Conservation (phyloP, 805 yeast genomes). For the Zygosaccharomyces bailii region DNA sequence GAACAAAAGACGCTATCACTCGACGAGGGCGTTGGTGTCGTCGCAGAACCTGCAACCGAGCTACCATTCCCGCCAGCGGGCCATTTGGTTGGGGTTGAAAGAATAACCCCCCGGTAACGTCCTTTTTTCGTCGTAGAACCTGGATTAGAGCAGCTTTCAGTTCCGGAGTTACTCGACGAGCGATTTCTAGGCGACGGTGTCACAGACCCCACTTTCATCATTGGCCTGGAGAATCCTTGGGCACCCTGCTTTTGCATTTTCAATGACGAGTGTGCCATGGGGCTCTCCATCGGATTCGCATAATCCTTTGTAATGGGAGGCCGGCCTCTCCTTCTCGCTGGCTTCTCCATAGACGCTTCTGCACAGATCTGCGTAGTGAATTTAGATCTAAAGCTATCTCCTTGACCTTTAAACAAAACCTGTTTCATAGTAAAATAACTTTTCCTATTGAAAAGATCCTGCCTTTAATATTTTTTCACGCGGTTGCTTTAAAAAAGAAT, state of each 20-base stretch:
- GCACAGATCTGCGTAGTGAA: not conserved
- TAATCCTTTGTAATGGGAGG: slow-evolving; percentile 37
- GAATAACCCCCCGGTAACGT: slow-evolving; percentile 30
- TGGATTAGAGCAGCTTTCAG: slow-evolving; percentile 8
- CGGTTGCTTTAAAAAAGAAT: slow-evolving; percentile 6
- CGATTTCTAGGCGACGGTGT: slow-evolving; percentile 29
- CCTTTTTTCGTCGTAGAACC: slow-evolving; percentile 22
- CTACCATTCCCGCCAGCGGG: slow-evolving; percentile 8
- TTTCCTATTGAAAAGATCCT: slow-evolving; percentile 3
- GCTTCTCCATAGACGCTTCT: slow-evolving; percentile 13
- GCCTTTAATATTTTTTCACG: slow-evolving; percentile 7
- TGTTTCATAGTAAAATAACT: slow-evolving; percentile 5
- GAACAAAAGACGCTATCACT: slow-evolving; percentile 24
- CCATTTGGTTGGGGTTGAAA: slow-evolving; percentile 26
- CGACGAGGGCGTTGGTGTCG: slow-evolving; percentile 22
- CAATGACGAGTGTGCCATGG: slow-evolving; percentile 37
- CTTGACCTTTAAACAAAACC: not conserved
- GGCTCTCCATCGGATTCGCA: slow-evolving; percentile 35
- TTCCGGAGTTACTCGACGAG: slow-evolving; percentile 8
- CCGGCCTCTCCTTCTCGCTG: slow-evolving; percentile 34
- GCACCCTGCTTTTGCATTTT: slow-evolving; percentile 32
- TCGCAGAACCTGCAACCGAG: slow-evolving; percentile 12
- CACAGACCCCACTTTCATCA: slow-evolving; percentile 35
- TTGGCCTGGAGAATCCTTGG: slow-evolving; percentile 31
- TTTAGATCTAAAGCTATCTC: not conserved